phyloP scores from a whole-genome alignment of 2,329 filamentous ascomycete genomes.

The Chrysosporium keratinophilum region DNA sequence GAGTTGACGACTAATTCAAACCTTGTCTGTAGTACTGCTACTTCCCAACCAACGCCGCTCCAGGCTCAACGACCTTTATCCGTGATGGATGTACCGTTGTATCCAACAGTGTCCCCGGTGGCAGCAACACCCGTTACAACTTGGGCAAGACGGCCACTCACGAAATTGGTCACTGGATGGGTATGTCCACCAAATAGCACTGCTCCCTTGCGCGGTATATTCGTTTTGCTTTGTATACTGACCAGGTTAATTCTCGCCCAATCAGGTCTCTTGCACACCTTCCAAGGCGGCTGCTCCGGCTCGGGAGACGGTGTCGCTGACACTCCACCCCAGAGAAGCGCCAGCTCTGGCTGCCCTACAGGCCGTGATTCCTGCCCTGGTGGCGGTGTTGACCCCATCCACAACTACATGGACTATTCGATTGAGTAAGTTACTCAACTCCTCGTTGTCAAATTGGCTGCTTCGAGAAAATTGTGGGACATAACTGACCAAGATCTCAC shows the following conservation, averaged over 20 bases:
- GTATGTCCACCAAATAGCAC: constrained; percentile 12
- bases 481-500: constrained; percentile 9
- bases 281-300: constrained; percentile 23
- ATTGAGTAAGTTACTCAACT: constrained; percentile 16
- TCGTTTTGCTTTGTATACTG: neutral
- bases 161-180: constrained; percentile 28
- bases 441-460: neutral
- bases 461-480: neutral
- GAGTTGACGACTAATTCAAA: neutral
- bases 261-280: constrained; percentile 23
- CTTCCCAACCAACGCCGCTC: constrained; percentile 15
- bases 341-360: constrained; percentile 21
- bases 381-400: constrained; percentile 24
- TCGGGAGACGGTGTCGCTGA: constrained; percentile 22
- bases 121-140: constrained; percentile 17
- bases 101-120: constrained; percentile 21
- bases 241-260: neutral
- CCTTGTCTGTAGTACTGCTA: constrained; percentile 10
- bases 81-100: constrained; percentile 21
- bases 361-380: constrained; percentile 24
- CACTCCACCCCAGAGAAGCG: constrained; percentile 22
- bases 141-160: constrained; percentile 24
- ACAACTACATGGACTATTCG: constrained; percentile 30
- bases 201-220: neutral
- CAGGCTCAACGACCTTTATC: constrained; percentile 16